Evolutionary conservation across 2,329 filamentous ascomycete genomes (phyloP), one percentile per base, ranked within the genome.

Genomic region (Sporothrix pseudoabietina): DNA sequence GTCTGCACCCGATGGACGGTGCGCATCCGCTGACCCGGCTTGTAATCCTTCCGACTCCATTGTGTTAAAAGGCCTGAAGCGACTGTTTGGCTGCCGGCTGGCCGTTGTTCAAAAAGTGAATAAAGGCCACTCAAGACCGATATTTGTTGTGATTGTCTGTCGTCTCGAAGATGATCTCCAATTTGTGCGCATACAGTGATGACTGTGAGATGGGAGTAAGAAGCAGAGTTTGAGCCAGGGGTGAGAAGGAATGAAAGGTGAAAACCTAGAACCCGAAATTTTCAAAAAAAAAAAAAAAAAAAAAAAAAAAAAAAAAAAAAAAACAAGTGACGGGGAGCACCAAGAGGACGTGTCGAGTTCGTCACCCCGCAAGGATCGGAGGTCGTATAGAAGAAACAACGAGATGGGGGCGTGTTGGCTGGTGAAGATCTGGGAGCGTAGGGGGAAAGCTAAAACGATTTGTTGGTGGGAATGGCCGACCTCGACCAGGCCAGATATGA

Each of bases 331-430:
- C n/a, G 61, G 39, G 61, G 61, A 30, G 26, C 22, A 10, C n/a
- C 22, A 47, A 30, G 32, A 39, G 61, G 30, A 19, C 22, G 22
- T n/a, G 22, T 47, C 39, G 16, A 44, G 10, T 22, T 66, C 39
- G 52, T 59, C 52, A 55, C 32, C 66, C 44, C 49, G 26, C 66
- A 26, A 55, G 47, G 32, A n/a, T 52, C 32, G 32, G 32, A 69
- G 47, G 49, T 54, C 12, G 66, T 69, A 55, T 69, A 69, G 66
- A 55, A 55, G 66, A 69, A 69, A 69, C 49, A 54, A 55, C 49
- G 32, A 39, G 49, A 44, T 26, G 44, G 65, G 16, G 19, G 61
- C 6, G 70, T 44, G n/a, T 54, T 69, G 41, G 54, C 10, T 52
- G 39, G 39, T 32, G 55, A 26, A 44, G 65, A 55, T 9, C 12